Conservation (phyloP, 202 grass and related monocot genomes). For the Miscanthus sacchariflorus region DNA sequence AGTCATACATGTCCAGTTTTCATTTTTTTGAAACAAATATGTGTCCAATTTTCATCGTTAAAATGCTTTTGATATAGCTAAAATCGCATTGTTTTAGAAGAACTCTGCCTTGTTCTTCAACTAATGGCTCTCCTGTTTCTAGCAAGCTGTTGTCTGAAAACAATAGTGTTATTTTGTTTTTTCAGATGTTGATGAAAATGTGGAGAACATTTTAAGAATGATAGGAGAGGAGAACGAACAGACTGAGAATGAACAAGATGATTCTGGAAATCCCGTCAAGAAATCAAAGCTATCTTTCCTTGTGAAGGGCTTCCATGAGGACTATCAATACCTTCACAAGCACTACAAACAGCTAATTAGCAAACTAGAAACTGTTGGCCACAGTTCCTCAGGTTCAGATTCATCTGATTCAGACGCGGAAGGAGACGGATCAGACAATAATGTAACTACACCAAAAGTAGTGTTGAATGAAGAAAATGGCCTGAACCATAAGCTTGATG, state of each 20-base stretch:
- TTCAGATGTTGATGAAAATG: slow-evolving; percentile 81
- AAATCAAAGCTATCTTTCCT: slow-evolving; percentile 84
- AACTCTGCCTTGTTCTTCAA: background rate
- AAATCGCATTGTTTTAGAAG: slow-evolving; percentile 26
- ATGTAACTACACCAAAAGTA: slow-evolving; percentile 46
- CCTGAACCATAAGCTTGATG: slow-evolving; percentile 47
- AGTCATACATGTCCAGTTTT: slow-evolving; percentile 1
- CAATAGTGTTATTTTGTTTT: slow-evolving; percentile 25
- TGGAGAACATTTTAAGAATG: slow-evolving; percentile 73
- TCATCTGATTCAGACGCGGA: slow-evolving; percentile 77
- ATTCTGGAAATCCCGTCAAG: slow-evolving; percentile 53
- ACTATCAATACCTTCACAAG: slow-evolving; percentile 75
- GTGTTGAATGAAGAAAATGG: slow-evolving; percentile 49
- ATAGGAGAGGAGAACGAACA: slow-evolving; percentile 60
- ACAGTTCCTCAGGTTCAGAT: slow-evolving; percentile 67
- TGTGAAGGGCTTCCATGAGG: slow-evolving; percentile 83
- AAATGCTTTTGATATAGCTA: slow-evolving; percentile 26
- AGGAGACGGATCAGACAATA: slow-evolving; percentile 45
- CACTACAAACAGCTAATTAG: slow-evolving; percentile 73
- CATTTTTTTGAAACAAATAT: background rate
- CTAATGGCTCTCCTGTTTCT: slow-evolving; percentile 1
- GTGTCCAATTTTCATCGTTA: slow-evolving; percentile 1
- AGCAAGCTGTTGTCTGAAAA: slow-evolving; percentile 38
- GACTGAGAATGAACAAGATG: slow-evolving; percentile 50
- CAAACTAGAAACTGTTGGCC: slow-evolving; percentile 72